A percentile compares a stretch with the other conserved stretches of the same genome.
Evolutionary conservation across 129 eudicot genomes (phyloP).

Genomic region (carrot (Daucus carota)): DH1_v3.0 NC_030381.2:19921501-19922000

Average conservation of each 20-base stretch:
- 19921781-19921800: background rate
- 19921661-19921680: too few species aligned
- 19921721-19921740: background rate
- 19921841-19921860: background rate
- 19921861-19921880: background rate
- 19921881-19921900: too few species aligned
- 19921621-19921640: too few species aligned
- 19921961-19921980: background rate
- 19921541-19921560: too few species aligned
- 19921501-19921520: constrained; percentile 6
- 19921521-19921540: background rate
- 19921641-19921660: too few species aligned
- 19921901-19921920: too few species aligned
- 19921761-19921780: background rate
- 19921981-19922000: background rate
- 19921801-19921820: background rate
- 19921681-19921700: too few species aligned
- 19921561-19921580: too few species aligned
- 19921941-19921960: background rate
- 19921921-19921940: background rate
- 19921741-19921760: background rate
- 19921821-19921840: background rate
- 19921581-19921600: too few species aligned
- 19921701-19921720: background rate
- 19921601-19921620: too few species aligned